A percentile compares a stretch with the other conserved stretches of the same genome.
Evolutionary conservation across 257 asterid species (phyloP).

Genomic region (Nicotiana tomentosiformis): DNA sequence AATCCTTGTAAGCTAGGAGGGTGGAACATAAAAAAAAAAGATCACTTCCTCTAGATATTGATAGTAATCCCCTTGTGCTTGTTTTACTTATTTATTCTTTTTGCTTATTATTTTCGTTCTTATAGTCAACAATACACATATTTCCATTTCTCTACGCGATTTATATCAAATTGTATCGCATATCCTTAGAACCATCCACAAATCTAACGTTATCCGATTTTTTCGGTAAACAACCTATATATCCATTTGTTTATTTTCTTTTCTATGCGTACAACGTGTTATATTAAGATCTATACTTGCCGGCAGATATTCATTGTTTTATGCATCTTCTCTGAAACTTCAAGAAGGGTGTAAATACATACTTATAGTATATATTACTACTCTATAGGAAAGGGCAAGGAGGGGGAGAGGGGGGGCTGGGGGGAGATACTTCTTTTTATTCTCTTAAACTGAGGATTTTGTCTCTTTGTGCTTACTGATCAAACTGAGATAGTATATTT

Average conservation of each 20-base stretch:
- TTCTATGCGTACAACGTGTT: no score
- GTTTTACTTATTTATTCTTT: no score
- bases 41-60: no score
- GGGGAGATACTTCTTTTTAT: neutral
- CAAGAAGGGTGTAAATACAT: neutral
- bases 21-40: no score
- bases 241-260: neutral
- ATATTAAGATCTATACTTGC: neutral
- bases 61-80: no score
- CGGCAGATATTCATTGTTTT: neutral
- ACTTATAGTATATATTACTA: neutral
- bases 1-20: no score
- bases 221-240: neutral
- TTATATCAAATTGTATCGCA: no score
- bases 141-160: no score
- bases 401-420: neutral
- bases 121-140: no score
- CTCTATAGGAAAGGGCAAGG: neutral
- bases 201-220: no score
- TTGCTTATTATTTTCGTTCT: no score
- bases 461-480: constrained; percentile 6
- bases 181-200: no score
- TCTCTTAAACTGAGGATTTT: constrained; percentile 15
- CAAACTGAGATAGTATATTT: neutral
- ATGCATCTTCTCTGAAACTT: neutral